These are phyloP conservation scores for Mycena alexandri DNA, from an alignment of 768 basidiomycete genomes.

Conservation along the genomic window DNA sequence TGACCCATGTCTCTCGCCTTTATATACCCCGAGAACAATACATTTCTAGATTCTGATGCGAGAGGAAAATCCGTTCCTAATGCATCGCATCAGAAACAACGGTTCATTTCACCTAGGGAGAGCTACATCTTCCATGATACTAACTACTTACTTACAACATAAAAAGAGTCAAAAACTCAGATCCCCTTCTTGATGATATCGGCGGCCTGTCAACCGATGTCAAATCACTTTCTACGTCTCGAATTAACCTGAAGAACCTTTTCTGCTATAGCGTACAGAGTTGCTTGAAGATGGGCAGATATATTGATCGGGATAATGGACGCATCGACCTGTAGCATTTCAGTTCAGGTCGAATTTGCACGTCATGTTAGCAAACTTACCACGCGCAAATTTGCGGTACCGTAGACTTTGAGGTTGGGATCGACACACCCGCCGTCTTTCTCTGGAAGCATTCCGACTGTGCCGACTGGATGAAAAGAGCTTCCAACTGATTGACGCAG, in stretches of 20 bases:
- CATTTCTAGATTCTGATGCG: too few species aligned
- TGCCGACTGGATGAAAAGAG: conserved; percentile 38
- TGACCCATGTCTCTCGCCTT: too few species aligned
- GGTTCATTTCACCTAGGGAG: too few species aligned
- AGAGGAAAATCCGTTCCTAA: too few species aligned
- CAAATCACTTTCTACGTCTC: neutral
- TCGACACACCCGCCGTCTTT: conserved; percentile 56
- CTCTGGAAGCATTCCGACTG: conserved; percentile 53
- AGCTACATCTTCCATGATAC: too few species aligned
- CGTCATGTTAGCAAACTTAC: conserved; percentile 13
- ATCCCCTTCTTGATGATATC: conserved; percentile 21
- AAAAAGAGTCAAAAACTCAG: too few species aligned
- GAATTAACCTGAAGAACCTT: neutral
- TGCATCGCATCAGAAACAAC: too few species aligned
- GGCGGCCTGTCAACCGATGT: conserved; percentile 1
- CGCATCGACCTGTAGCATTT: conserved; percentile 11
- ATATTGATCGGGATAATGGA: conserved; percentile 22
- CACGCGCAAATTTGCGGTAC: conserved; percentile 43
- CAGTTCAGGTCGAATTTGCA: neutral
- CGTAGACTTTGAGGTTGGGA: conserved; percentile 48
- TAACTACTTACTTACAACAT: too few species aligned
- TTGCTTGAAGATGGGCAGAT: conserved; percentile 14
- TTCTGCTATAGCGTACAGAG: conserved; percentile 22
- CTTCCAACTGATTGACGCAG: conserved; percentile 23
- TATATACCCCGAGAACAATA: too few species aligned